Evolutionary conservation across 2,329 filamentous ascomycete genomes (phyloP), one percentile per base, ranked within the genome.

Genomic region (Periconia macrospinosa): DNA sequence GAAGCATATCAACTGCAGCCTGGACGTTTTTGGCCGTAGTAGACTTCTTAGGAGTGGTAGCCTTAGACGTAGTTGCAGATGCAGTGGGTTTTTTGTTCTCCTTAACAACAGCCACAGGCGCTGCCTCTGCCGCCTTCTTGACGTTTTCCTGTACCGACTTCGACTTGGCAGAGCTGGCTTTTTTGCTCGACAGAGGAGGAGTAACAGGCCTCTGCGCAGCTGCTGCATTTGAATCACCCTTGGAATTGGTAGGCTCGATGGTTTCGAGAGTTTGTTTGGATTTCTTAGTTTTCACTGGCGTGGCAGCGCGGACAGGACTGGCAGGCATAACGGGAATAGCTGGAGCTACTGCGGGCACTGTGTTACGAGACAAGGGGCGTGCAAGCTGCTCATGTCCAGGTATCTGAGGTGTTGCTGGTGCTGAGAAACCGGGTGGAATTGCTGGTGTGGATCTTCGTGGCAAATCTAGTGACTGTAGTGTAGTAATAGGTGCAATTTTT

Each of bases 371-470:
- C 11, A 66, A 62, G 14, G 60, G 59, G n/a, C 53, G 51, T 17
- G 33, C 41, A 20, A 52, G 50, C 30, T 59, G 56, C 11, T 73
- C 69, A 35, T 68, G 69, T 33, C 54, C 49, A 5, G 66, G 45
- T 19, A 55, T 33, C 41, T 60, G 63, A 5, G 69, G 61, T 15
- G 67, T 52, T 13, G 57, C 68, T 15, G 74, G 67, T 23, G 61
- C 64, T 10, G 70, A 66, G 44, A 80, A 74, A 5, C 78, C 77
- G 17, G 78, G 78, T 13, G 78, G 78, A 27, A 80, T 70, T 1
- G 75, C 73, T 1, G 77, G 77, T 10, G 77, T 79, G 14, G 76
- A 67, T 20, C 75, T 72, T 35, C 76, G 71, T 47, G 72, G 71
- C 51, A 73, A 72, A 41, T 71, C 65, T 33, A 73, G 58, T 18